Conservation (phyloP, 1,284 basidiomycete genomes). For the Ceratobasidium sp. region DNA sequence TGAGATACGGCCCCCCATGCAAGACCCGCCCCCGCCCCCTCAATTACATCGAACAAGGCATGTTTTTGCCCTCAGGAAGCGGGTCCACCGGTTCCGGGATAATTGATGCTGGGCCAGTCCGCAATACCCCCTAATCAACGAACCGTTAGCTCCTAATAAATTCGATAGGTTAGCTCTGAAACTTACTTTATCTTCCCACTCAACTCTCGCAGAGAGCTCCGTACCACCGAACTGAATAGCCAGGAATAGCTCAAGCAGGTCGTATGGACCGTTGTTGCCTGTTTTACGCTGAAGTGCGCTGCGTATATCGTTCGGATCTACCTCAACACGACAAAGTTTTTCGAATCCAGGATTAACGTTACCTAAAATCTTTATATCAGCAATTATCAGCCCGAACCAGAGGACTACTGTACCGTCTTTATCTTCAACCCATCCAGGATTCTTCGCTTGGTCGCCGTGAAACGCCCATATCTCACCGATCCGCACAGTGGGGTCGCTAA, state of each 20-base stretch:
- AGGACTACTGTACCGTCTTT: neutral
- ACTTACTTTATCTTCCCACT: slow-evolving; percentile 21
- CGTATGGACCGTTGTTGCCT: neutral
- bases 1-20: too few species aligned
- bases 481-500: neutral
- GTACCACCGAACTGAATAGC: neutral
- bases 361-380: neutral
- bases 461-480: neutral
- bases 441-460: neutral
- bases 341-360: slow-evolving; percentile 1
- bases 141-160: too few species aligned
- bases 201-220: neutral
- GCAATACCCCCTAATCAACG: too few species aligned
- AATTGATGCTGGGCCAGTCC: too few species aligned
- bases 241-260: slow-evolving; percentile 1
- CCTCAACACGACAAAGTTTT: slow-evolving; percentile 8
- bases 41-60: too few species aligned
- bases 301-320: neutral
- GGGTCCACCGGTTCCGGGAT: too few species aligned
- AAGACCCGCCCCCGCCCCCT: too few species aligned
- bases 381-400: neutral
- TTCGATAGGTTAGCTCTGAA: too few species aligned
- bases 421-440: slow-evolving; percentile 5
- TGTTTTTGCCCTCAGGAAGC: too few species aligned
- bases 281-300: neutral